phyloP scores from a whole-genome alignment of 2,329 filamentous ascomycete species.

The Teratosphaeria destructans region DNA sequence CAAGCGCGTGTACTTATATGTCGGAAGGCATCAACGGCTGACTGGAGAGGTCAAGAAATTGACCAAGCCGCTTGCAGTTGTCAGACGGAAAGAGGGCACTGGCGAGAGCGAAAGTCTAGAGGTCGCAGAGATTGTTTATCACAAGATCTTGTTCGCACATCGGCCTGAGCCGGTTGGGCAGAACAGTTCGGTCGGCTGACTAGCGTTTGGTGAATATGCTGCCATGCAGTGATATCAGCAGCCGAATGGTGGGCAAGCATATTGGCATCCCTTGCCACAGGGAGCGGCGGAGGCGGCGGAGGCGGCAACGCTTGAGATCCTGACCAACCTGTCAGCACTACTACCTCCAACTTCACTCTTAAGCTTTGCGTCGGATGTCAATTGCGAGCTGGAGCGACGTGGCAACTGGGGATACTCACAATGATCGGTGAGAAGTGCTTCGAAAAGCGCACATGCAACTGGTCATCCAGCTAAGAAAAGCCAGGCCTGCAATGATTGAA shows the following conservation, averaged over 20 bases:
- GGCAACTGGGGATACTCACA: too few species aligned
- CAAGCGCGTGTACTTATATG: constrained; percentile 78
- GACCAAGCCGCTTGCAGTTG: constrained; percentile 64
- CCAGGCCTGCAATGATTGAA: too few species aligned
- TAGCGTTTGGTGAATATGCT: neutral
- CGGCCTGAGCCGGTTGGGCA: constrained; percentile 70
- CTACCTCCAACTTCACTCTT: too few species aligned
- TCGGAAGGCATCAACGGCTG: constrained; percentile 80
- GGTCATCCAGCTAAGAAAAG: too few species aligned
- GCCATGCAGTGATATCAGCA: neutral
- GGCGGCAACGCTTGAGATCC: too few species aligned
- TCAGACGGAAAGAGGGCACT: constrained; percentile 42
- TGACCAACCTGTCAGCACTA: too few species aligned
- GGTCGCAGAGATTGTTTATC: constrained; percentile 76
- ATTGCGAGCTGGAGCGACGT: too few species aligned
- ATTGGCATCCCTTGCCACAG: neutral
- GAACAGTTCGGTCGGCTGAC: neutral
- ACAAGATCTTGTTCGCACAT: constrained; percentile 74
- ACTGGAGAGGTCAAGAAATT: constrained; percentile 86
- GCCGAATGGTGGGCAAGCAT: neutral
- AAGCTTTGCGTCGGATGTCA: too few species aligned
- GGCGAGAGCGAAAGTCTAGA: constrained; percentile 50
- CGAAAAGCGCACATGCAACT: too few species aligned
- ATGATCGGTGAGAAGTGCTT: too few species aligned
- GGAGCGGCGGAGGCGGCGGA: too few species aligned